Percentiles rank a stretch among this genome's conserved stretches.
Evolutionary conservation across 805 yeast species (phyloP).

Genomic region (Dipodascus albidus): DNA sequence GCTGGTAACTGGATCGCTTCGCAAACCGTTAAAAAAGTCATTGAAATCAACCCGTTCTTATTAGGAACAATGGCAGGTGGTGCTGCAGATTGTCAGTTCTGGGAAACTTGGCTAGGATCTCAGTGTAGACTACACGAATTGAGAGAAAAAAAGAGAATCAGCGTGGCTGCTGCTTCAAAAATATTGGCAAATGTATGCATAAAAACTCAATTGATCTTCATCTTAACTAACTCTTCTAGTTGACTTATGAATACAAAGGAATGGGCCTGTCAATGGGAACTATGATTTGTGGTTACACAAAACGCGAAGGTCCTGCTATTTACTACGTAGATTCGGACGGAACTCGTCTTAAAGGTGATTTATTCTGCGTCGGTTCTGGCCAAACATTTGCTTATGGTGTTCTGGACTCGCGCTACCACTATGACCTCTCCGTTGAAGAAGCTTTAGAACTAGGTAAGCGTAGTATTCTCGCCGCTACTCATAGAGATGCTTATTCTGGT

Average conservation of each 20-base stretch:
- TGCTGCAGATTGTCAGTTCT: slow-evolving; percentile 98
- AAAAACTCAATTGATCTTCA: no score
- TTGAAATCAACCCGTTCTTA: slow-evolving; percentile 88
- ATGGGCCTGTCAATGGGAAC: slow-evolving; percentile 99
- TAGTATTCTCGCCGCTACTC: slow-evolving; percentile 93
- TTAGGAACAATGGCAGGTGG: slow-evolving; percentile 99
- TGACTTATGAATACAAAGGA: slow-evolving; percentile 90
- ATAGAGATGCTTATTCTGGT: slow-evolving; percentile 97
- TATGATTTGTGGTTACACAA: slow-evolving; percentile 95
- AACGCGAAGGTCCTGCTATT: slow-evolving; percentile 89
- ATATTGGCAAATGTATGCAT: slow-evolving; percentile 79
- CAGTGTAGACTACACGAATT: slow-evolving; percentile 93
- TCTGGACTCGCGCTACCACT: slow-evolving; percentile 77
- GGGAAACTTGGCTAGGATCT: slow-evolving; percentile 98
- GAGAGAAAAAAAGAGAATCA: slow-evolving; percentile 86
- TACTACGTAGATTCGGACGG: slow-evolving; percentile 97
- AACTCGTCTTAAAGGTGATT: slow-evolving; percentile 84
- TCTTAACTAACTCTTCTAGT: no score
- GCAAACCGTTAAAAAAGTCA: slow-evolving; percentile 94
- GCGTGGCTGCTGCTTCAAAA: slow-evolving; percentile 95
- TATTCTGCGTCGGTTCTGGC: slow-evolving; percentile 97
- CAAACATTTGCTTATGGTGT: slow-evolving; percentile 99
- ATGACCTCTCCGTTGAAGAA: slow-evolving; percentile 90
- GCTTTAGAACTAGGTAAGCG: slow-evolving; percentile 92
- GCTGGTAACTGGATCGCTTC: slow-evolving; percentile 98